Conservation (phyloP, 805 yeast genomes). For the Spathaspora hagerdaliae region DNA sequence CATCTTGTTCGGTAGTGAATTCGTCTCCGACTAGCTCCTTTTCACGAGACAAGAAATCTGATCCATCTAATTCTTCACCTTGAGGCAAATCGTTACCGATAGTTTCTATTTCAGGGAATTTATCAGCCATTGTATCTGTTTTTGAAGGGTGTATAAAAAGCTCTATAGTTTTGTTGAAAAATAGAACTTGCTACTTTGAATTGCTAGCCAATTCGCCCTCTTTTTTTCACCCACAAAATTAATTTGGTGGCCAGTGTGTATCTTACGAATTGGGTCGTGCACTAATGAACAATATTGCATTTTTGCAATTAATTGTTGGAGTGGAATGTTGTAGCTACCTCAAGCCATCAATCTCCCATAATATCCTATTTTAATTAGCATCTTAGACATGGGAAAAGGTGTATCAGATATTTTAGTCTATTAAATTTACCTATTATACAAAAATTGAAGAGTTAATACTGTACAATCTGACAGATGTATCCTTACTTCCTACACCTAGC, state of each 20-base stretch:
- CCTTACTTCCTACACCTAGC: slow-evolving; percentile 64
- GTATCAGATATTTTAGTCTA: neutral
- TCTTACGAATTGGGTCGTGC: no score
- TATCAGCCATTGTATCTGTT: slow-evolving; percentile 54
- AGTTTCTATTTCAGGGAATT: slow-evolving; percentile 68
- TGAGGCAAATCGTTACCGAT: slow-evolving; percentile 22
- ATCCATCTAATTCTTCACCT: slow-evolving; percentile 32
- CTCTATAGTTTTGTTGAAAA: no score
- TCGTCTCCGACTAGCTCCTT: slow-evolving; percentile 67
- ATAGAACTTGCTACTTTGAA: no score
- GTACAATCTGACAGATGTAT: slow-evolving; percentile 54
- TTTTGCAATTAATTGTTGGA: no score
- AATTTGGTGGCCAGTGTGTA: no score
- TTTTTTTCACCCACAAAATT: neutral
- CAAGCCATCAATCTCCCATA: no score
- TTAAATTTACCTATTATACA: slow-evolving; percentile 1
- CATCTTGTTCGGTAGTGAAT: slow-evolving; percentile 63
- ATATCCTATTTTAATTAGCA: no score
- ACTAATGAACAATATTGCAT: no score
- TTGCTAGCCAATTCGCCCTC: neutral
- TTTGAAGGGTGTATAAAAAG: no score
- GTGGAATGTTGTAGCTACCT: no score
- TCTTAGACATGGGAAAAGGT: no score
- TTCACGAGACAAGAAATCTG: slow-evolving; percentile 67
- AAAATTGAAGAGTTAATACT: slow-evolving; percentile 7